Conservation (phyloP, 2,329 filamentous ascomycete species). For the Xylaria polymorpha region DNA sequence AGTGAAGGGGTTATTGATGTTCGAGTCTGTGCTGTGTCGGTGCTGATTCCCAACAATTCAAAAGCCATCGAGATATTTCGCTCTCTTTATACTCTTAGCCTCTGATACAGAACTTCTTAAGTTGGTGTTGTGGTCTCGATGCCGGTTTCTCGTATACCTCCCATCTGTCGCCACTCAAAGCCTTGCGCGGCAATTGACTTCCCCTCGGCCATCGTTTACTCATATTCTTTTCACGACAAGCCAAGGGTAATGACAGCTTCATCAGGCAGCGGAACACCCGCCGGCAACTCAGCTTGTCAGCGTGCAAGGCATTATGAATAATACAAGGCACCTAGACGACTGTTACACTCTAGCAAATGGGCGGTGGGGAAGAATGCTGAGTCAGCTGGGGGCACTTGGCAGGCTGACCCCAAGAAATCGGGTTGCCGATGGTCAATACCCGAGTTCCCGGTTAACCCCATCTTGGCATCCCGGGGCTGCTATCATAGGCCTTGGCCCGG, state of each 20-base stretch:
- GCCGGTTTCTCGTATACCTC: conserved; percentile 18
- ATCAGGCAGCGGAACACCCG: conserved; percentile 1
- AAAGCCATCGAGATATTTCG: background rate
- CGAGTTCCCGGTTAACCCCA: conserved; percentile 36
- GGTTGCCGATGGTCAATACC: conserved; percentile 28
- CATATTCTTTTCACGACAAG: background rate
- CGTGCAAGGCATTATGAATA: background rate
- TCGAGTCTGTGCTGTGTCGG: background rate
- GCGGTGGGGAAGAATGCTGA: conserved; percentile 16
- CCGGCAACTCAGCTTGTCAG: conserved; percentile 18
- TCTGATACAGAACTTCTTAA: background rate
- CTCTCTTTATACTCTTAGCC: conserved; percentile 28
- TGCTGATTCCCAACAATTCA: background rate
- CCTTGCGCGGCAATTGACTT: conserved; percentile 27
- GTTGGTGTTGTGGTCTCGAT: background rate
- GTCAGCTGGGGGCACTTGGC: conserved; percentile 33
- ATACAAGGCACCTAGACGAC: background rate
- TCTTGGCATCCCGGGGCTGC: conserved; percentile 3
- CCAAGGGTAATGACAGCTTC: background rate
- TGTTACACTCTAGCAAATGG: background rate
- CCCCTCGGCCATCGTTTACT: conserved; percentile 28
- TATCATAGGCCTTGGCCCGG: conserved; percentile 13
- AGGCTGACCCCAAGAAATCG: conserved; percentile 3
- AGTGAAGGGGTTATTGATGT: background rate
- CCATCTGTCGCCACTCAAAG: background rate